Percentiles rank a stretch among this genome's conserved stretches.
These are phyloP conservation scores for Fusarium udum DNA, from an alignment of 2,329 filamentous ascomycete species.

Conservation along the genomic window DNA sequence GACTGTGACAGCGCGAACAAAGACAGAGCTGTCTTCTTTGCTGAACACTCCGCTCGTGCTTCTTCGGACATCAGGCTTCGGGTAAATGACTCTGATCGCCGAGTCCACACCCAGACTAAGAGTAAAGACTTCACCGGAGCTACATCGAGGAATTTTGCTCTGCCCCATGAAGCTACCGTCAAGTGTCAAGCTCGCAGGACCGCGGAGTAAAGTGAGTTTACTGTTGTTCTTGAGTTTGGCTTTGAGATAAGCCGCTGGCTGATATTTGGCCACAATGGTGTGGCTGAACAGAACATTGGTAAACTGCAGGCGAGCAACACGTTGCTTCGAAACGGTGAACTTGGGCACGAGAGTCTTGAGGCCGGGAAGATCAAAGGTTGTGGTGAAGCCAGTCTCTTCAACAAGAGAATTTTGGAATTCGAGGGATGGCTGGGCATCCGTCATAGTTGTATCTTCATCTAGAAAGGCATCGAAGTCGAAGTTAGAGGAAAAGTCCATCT, in stretches of 20 bases:
- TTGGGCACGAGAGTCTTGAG: slow-evolving; percentile 65
- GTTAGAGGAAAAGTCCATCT: not conserved
- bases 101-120: slow-evolving; percentile 69
- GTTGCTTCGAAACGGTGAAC: slow-evolving; percentile 63
- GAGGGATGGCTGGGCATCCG: slow-evolving; percentile 44
- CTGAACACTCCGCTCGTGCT: slow-evolving; percentile 62
- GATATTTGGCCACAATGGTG: slow-evolving; percentile 69
- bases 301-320: slow-evolving; percentile 65
- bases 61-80: slow-evolving; percentile 63
- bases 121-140: slow-evolving; percentile 61
- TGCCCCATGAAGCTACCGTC: slow-evolving; percentile 71
- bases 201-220: slow-evolving; percentile 64
- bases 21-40: slow-evolving; percentile 63
- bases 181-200: slow-evolving; percentile 66
- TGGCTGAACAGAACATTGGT: slow-evolving; percentile 63
- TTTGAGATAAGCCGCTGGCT: slow-evolving; percentile 67
- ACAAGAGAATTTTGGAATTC: slow-evolving; percentile 60
- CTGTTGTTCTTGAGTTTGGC: slow-evolving; percentile 65
- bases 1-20: slow-evolving; percentile 59
- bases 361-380: slow-evolving; percentile 69
- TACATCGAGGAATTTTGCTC: slow-evolving; percentile 63
- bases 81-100: slow-evolving; percentile 63
- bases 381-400: slow-evolving; percentile 68
- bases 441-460: slow-evolving; percentile 46
- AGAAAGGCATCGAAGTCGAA: slow-evolving; percentile 35